Conservation (phyloP, 768 basidiomycete species). For the Sporobolomyces roseus region DNA sequence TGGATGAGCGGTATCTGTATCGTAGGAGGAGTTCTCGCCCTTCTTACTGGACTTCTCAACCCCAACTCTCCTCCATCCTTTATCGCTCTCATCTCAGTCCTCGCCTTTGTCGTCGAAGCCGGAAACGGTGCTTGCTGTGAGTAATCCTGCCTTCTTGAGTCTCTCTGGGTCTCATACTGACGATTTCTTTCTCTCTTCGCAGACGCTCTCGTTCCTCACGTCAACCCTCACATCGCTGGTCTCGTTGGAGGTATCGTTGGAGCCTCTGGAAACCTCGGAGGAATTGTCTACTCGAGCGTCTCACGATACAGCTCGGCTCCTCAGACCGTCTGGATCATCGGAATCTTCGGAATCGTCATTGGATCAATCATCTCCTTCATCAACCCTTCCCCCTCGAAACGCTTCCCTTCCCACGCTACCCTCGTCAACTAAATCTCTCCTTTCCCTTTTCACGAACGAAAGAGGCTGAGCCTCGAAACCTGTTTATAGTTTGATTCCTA, state of each 20-base stretch:
- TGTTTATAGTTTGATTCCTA: background rate
- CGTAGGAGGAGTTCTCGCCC: slow-evolving; percentile 26
- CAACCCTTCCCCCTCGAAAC: slow-evolving; percentile 3
- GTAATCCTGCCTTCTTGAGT: slow-evolving; percentile 45
- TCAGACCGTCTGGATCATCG: slow-evolving; percentile 27
- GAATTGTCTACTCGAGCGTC: slow-evolving; percentile 55
- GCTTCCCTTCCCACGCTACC: background rate
- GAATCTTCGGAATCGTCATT: slow-evolving; percentile 9
- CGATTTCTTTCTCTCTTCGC: background rate
- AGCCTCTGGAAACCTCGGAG: slow-evolving; percentile 51
- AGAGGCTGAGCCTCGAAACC: slow-evolving; percentile 10
- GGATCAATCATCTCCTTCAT: slow-evolving; percentile 6
- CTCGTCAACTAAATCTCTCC: background rate
- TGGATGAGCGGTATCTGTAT: no score
- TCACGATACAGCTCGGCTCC: slow-evolving; percentile 50
- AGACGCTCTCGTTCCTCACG: slow-evolving; percentile 55
- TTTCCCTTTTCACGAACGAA: background rate
- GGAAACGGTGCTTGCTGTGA: slow-evolving; percentile 58
- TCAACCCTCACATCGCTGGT: slow-evolving; percentile 53
- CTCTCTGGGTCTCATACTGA: background rate
- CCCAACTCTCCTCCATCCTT: slow-evolving; percentile 42
- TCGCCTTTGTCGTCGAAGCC: slow-evolving; percentile 51
- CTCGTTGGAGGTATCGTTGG: slow-evolving; percentile 53
- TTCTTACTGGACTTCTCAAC: slow-evolving; percentile 28
- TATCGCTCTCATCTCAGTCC: slow-evolving; percentile 52